phyloP scores from a whole-genome alignment of 805 yeast genomes.

The Yarrowia hollandica region DNA sequence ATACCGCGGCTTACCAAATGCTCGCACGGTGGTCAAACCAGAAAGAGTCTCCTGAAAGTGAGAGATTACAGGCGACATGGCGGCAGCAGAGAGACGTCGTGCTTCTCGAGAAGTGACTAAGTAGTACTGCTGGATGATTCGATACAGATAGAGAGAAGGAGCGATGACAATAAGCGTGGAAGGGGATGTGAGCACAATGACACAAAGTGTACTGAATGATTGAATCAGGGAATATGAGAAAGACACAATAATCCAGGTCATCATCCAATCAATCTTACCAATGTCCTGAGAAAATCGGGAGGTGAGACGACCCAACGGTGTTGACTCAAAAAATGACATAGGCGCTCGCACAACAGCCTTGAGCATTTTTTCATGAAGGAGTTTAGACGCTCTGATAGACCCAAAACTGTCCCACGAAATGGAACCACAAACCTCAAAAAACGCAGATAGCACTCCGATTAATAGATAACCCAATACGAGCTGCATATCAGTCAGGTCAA shows the following conservation, averaged over 20 bases:
- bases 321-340: constrained; percentile 91
- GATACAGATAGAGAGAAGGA: constrained; percentile 67
- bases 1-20: constrained; percentile 65
- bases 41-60: constrained; percentile 77
- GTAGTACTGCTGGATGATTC: constrained; percentile 69
- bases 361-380: constrained; percentile 79
- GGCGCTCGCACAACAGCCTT: constrained; percentile 77
- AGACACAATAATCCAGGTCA: constrained; percentile 43
- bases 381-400: constrained; percentile 34
- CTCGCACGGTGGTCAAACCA: constrained; percentile 77
- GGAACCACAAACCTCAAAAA: constrained; percentile 57
- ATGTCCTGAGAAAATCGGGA: constrained; percentile 90
- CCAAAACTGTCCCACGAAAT: constrained; percentile 55
- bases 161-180: constrained; percentile 68
- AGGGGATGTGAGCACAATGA: constrained; percentile 78
- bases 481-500: constrained; percentile 54
- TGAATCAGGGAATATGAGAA: constrained; percentile 46
- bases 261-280: constrained; percentile 79
- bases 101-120: constrained; percentile 72
- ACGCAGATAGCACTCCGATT: constrained; percentile 53
- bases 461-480: constrained; percentile 68
- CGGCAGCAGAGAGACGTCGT: constrained; percentile 67
- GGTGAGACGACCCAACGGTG: constrained; percentile 88
- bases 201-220: constrained; percentile 61
- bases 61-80: constrained; percentile 77